Base-by-base conservation (phyloP, 345 rosid species). In the Rubroshorea leprosula region DNA sequence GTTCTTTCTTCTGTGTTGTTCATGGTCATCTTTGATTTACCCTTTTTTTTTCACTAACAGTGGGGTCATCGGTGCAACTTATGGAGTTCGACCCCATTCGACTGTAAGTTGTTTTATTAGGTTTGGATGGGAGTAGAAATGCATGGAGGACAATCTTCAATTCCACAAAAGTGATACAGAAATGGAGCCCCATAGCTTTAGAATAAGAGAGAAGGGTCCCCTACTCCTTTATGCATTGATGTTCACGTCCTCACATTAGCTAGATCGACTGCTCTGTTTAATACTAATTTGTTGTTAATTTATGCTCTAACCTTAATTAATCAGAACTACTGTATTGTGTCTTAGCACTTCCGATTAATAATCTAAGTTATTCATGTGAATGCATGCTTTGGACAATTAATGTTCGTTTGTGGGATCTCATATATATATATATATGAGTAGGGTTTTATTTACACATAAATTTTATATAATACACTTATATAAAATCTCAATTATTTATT, bases 101-200 rank as follows among this genome's bases (percentile, higher is more conserved):
- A 54, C 26, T 58, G 25, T 48, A 23, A 53, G 44, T 62, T 35
- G 60, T 54, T 66, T 59, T 62, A 21, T 25, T 60, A 35, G 44
- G 51, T 54, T 54, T 62, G 14, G 61, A 56, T 52, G 58, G 65
- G 68, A 12, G 25, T 1, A 22, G 43, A 62, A 45, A 65, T 59
- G 63, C 67, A 67, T 64, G 68, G 63, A 69, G 70, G 76, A 77
- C 89, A 85, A 82, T 83, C 87, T 84, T 85, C 83, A 72, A 72
- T 76, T 74, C 97, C 76, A 87, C 89, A 74, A 90, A 87, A 89
- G 97, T 56, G 75, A 63, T 58, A 61, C 58, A 70, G 64, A 67
- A 39, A 61, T 15, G 60, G 74, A 73, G 76, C 66, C 83, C 83
- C 75, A 76, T 20, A 63, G 68, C 80, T 76, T 80, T 72, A 71